A percentile compares a stretch with the other conserved stretches of the same genome.
Evolutionary conservation across 306 rosid species (phyloP).

Genomic region (Biancaea sappan): DNA sequence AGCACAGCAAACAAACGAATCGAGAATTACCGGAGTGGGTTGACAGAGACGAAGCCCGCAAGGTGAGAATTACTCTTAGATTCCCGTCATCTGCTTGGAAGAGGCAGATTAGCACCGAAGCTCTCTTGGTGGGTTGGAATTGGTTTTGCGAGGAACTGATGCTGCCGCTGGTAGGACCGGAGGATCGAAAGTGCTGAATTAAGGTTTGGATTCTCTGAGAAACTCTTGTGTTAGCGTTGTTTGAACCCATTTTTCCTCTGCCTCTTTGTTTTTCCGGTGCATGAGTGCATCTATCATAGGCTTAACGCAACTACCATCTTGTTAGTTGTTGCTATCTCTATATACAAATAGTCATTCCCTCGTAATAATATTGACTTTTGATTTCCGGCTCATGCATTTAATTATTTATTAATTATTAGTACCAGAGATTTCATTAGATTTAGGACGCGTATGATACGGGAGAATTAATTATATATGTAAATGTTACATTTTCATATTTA

Average conservation of each 20-base stretch:
- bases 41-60: constrained; percentile 74
- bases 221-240: not conserved
- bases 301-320: too few species aligned
- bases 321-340: too few species aligned
- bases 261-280: too few species aligned
- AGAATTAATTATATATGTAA: too few species aligned
- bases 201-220: constrained; percentile 52
- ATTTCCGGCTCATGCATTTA: too few species aligned
- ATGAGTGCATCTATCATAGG: too few species aligned
- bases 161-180: constrained; percentile 1
- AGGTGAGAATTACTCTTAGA: constrained; percentile 67
- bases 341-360: too few species aligned
- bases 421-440: too few species aligned
- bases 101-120: constrained; percentile 75
- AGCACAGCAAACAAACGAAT: not conserved
- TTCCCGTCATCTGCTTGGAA: constrained; percentile 51
- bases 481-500: too few species aligned
- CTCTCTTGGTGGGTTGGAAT: constrained; percentile 46
- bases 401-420: too few species aligned
- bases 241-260: constrained; percentile 45
- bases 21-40: constrained; percentile 59
- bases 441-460: too few species aligned
- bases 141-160: constrained; percentile 13
- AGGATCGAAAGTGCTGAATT: constrained; percentile 43
- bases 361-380: too few species aligned